phyloP scores from a whole-genome alignment of 78 protist genomes.

The Dictyostelium capitatum region DNA sequence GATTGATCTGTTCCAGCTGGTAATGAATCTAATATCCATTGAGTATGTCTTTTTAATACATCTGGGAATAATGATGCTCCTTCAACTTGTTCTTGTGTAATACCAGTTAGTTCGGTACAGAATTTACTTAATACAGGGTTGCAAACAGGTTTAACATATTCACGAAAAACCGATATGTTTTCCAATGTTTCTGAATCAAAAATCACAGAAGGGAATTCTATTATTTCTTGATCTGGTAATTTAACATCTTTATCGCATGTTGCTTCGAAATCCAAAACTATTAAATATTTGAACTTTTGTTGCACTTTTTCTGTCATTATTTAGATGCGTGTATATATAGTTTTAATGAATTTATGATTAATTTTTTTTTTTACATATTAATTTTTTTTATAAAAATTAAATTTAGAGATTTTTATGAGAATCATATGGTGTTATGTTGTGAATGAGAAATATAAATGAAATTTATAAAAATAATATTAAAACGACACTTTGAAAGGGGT shows the following conservation, averaged over 20 bases:
- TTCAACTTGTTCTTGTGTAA: constrained; percentile 85
- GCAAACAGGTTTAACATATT: constrained; percentile 75
- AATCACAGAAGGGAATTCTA: constrained; percentile 90
- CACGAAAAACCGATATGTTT: constrained; percentile 55
- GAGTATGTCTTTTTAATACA: constrained; percentile 44
- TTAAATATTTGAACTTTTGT: constrained; percentile 51
- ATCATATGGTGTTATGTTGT: no score
- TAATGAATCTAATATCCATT: constrained; percentile 40
- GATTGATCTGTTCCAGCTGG: neutral
- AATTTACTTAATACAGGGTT: constrained; percentile 74
- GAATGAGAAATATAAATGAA: no score
- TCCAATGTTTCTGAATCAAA: constrained; percentile 24
- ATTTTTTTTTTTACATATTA: no score
- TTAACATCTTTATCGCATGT: constrained; percentile 72
- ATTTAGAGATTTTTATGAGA: no score
- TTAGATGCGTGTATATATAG: no score
- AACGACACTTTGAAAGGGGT: no score
- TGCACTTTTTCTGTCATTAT: no score
- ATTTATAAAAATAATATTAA: no score
- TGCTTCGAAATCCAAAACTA: constrained; percentile 86
- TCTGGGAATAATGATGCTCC: constrained; percentile 56
- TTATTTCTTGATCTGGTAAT: constrained; percentile 82
- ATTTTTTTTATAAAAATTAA: no score
- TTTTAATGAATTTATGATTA: no score
- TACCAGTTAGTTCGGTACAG: constrained; percentile 89